These are phyloP conservation scores for Geoglossum cookeanum DNA, from an alignment of 2,329 filamentous ascomycete species.

Conservation along the genomic window DNA sequence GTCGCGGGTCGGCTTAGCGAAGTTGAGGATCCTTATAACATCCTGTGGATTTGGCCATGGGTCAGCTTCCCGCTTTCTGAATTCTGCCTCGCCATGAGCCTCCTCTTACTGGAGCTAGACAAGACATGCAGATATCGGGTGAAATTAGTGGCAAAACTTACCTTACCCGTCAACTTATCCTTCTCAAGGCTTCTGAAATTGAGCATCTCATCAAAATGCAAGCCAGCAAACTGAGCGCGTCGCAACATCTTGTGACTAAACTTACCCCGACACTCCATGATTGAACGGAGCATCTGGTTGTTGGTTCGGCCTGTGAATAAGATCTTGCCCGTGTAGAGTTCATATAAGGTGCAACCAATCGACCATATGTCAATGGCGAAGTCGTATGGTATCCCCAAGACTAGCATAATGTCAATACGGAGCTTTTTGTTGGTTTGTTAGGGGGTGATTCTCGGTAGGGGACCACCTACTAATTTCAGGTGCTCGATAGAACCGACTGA, in stretches of 20 bases:
- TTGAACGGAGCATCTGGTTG: slow-evolving; percentile 92
- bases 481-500: slow-evolving; percentile 92
- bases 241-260: slow-evolving; percentile 78
- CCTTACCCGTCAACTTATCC: slow-evolving; percentile 74
- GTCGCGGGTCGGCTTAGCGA: slow-evolving; percentile 61
- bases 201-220: slow-evolving; percentile 70
- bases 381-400: slow-evolving; percentile 89
- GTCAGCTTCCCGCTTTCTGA: not conserved
- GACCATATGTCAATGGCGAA: slow-evolving; percentile 96
- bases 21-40: slow-evolving; percentile 44
- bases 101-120: slow-evolving; percentile 3
- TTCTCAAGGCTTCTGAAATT: slow-evolving; percentile 73
- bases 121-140: slow-evolving; percentile 3
- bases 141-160: slow-evolving; percentile 17
- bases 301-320: slow-evolving; percentile 89
- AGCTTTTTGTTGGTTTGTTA: too few relatives aligned
- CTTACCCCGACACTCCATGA: slow-evolving; percentile 91
- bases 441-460: not conserved
- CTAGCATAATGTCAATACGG: slow-evolving; percentile 7
- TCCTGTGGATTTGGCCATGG: slow-evolving; percentile 29
- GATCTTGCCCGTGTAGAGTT: slow-evolving; percentile 94
- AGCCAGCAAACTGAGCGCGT: slow-evolving; percentile 52
- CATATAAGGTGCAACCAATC: slow-evolving; percentile 89
- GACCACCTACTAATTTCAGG: slow-evolving; percentile 54
- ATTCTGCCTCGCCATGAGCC: not conserved